Conservation (phyloP, 1,139 yeast species). For the Debaryomycetaceae sp. region DNA sequence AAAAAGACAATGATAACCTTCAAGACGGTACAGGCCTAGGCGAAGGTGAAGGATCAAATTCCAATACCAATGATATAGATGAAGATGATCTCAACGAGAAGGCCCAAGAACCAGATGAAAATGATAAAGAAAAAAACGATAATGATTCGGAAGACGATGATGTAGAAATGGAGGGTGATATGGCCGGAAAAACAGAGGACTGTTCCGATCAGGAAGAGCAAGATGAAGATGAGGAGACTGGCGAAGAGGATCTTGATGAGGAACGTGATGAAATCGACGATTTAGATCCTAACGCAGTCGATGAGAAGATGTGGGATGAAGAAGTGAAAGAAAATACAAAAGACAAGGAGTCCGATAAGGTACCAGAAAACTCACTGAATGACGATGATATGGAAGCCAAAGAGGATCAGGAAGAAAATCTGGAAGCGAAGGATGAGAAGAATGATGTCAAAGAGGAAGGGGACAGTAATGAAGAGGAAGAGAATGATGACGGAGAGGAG, state of each 20-base stretch:
- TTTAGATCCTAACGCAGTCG: slow-evolving; percentile 90
- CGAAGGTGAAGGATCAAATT: slow-evolving; percentile 86
- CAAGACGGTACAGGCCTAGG: slow-evolving; percentile 96
- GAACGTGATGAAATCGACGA: slow-evolving; percentile 89
- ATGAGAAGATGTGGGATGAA: slow-evolving; percentile 99
- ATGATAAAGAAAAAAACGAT: slow-evolving; percentile 61
- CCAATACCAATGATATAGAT: slow-evolving; percentile 77
- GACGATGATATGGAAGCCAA: slow-evolving; percentile 64
- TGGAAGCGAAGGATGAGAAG: slow-evolving; percentile 34
- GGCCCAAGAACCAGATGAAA: slow-evolving; percentile 82
- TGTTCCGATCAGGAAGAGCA: slow-evolving; percentile 65
- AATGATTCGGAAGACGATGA: slow-evolving; percentile 55
- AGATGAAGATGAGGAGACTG: slow-evolving; percentile 51
- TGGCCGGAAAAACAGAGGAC: slow-evolving; percentile 91
- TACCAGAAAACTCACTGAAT: slow-evolving; percentile 54
- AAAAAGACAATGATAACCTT: slow-evolving; percentile 57
- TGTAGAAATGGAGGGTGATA: slow-evolving; percentile 81
- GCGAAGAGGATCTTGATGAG: slow-evolving; percentile 70
- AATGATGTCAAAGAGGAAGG: slow-evolving; percentile 23
- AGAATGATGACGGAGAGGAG: slow-evolving; percentile 39
- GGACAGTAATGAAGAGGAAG: slow-evolving; percentile 21
- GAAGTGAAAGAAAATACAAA: slow-evolving; percentile 72
- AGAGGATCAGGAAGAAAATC: slow-evolving; percentile 48
- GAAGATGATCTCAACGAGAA: slow-evolving; percentile 88
- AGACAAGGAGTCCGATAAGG: slow-evolving; percentile 68